Percentiles rank a stretch among this genome's conserved stretches.
phyloP scores from a whole-genome alignment of 129 eudicot species.

The Flaveria bidentis region DNA sequence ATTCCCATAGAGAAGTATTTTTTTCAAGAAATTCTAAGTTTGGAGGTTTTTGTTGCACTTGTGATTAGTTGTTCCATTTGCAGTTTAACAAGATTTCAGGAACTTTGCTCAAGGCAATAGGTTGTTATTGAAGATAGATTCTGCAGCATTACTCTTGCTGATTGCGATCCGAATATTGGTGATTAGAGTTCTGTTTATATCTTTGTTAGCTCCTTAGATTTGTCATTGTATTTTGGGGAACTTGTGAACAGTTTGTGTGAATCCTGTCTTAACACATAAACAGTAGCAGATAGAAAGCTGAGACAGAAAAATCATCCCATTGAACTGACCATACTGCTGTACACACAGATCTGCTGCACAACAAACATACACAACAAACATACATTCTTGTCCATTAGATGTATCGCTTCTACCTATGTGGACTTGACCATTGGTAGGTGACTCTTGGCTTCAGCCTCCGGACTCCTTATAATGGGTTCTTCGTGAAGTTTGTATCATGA shows the following conservation, averaged over 20 bases:
- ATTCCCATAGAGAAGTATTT: not conserved
- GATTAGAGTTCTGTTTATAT: not conserved
- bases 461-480: too few species aligned
- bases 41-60: conserved; percentile 1
- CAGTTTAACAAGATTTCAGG: conserved; percentile 70
- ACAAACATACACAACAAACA: too few species aligned
- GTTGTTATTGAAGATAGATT: not conserved
- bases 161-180: not conserved
- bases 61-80: conserved; percentile 19
- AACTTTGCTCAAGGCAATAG: conserved; percentile 46
- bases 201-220: not conserved
- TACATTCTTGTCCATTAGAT: too few species aligned
- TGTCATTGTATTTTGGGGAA: not conserved
- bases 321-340: too few species aligned
- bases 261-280: not conserved
- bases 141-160: not conserved
- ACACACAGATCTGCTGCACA: too few species aligned
- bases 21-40: not conserved
- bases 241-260: not conserved
- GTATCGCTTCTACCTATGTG: too few species aligned
- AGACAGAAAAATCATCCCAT: too few species aligned
- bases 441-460: too few species aligned
- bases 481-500: too few species aligned
- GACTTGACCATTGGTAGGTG: too few species aligned
- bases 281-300: not conserved